Base-by-base conservation (phyloP, 1,284 basidiomycete genomes). In the Phellopilus nigrolimitatus region DNA sequence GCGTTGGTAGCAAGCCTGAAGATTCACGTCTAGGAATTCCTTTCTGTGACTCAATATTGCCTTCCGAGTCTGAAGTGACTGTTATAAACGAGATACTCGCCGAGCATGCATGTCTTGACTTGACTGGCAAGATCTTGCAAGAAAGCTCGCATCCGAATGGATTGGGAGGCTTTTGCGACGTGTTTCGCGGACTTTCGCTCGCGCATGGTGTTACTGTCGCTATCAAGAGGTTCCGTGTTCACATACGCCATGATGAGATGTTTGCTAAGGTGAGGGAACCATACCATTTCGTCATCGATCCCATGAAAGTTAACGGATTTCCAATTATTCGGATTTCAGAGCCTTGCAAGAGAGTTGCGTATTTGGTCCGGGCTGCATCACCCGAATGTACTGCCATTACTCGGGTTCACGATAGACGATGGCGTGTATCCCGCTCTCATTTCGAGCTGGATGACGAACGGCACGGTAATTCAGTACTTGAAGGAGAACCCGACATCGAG, bases 401-500 rank as follows among this genome's bases (percentile, higher is more conserved):
- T 39, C 12, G 47, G 47, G 24, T 49, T 40, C 33, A 25, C 24
- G 19, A 28, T 19, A 6, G 47, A 49, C 12, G 27, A 49, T 49
- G 25, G 36, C 19, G 22, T 24, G 17, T 39, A 33, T 27, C 47
- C 47, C 4, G 34, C 37, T 13, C 38, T 49, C 17, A 41, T 49
- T n/a, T 49, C 47, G n/a, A 22, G 37, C 13, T 49, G 47, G 47
- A 49, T 49, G 47, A 5, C 34, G 3, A 49, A 49, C 21, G 47
- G 47, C 8, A 49, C 47, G 38, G n/a, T 36, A 4, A 15, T 28
- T n/a, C 24, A 49, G 9, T 49, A 39, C 15, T 19, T 38, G 12
- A 30, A 39, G 27, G 12, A 24, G 12, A 31, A 47, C n/a, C 45
- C 45, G 10, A 31, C n/a, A 6, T 19, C 34, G 30, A 25, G 24